Conservation (phyloP, 2,329 filamentous ascomycete species). For the Fusarium hostae region DNA sequence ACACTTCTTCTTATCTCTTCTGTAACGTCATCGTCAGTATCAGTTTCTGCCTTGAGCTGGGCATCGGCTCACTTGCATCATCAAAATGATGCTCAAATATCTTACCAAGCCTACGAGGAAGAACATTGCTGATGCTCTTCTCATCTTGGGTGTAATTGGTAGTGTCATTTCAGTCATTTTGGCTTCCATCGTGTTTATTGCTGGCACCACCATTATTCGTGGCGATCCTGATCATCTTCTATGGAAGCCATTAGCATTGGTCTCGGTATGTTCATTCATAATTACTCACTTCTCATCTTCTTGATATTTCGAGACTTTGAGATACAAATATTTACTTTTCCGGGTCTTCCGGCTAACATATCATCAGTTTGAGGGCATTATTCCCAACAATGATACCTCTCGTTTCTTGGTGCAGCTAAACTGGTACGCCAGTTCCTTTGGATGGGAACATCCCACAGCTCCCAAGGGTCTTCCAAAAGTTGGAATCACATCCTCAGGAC, state of each 20-base stretch:
- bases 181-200: slow-evolving; percentile 33
- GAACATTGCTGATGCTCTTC: slow-evolving; percentile 28
- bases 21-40: slow-evolving; percentile 19
- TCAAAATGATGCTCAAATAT: slow-evolving; percentile 26
- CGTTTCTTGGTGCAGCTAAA: slow-evolving; percentile 42
- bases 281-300: neutral
- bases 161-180: slow-evolving; percentile 37
- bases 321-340: neutral
- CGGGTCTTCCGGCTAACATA: slow-evolving; percentile 7
- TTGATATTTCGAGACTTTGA: neutral
- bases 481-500: slow-evolving; percentile 35
- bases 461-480: slow-evolving; percentile 38
- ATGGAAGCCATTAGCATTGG: slow-evolving; percentile 39
- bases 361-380: slow-evolving; percentile 41
- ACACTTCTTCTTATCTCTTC: neutral
- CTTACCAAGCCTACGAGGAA: slow-evolving; percentile 32
- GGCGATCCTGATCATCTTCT: slow-evolving; percentile 30
- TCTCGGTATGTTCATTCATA: slow-evolving; percentile 37
- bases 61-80: slow-evolving; percentile 14
- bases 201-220: slow-evolving; percentile 38
- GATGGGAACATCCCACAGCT: slow-evolving; percentile 43
- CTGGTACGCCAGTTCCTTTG: slow-evolving; percentile 42
- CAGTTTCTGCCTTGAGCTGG: slow-evolving; percentile 7
- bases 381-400: slow-evolving; percentile 43
- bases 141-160: slow-evolving; percentile 34